These are phyloP conservation scores for Penicillium canescens DNA, from an alignment of 495 filamentous ascomycete genomes.

Conservation along the genomic window DNA sequence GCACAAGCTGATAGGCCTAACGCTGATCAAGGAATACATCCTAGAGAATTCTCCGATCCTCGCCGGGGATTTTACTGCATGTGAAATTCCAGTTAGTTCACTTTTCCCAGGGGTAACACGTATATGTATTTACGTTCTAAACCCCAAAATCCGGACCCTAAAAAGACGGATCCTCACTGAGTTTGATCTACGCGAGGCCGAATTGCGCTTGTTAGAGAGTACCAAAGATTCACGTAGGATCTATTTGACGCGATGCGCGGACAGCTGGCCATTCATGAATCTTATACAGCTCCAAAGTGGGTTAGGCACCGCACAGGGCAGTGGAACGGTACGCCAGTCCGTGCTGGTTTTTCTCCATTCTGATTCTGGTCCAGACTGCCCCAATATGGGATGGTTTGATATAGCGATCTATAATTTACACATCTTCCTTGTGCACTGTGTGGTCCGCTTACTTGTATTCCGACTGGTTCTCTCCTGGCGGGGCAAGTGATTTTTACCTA, in stretches of 20 bases:
- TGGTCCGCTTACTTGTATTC: not conserved
- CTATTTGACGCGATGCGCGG: too few relatives aligned
- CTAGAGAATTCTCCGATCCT: not conserved
- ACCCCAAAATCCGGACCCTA: too few relatives aligned
- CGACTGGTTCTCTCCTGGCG: constrained; percentile 3
- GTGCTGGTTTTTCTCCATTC: not conserved
- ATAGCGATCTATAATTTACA: constrained; percentile 8
- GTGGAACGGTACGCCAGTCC: constrained; percentile 7
- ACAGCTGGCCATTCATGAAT: too few relatives aligned
- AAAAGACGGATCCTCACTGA: too few relatives aligned
- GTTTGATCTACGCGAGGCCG: too few relatives aligned
- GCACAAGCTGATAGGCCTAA: not conserved
- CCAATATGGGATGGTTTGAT: constrained; percentile 7
- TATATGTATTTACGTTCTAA: too few relatives aligned
- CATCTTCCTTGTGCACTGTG: not conserved
- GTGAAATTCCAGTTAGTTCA: not conserved
- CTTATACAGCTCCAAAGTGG: too few relatives aligned
- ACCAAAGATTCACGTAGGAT: too few relatives aligned
- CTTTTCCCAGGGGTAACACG: too few relatives aligned
- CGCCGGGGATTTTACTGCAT: not conserved
- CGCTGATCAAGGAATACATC: not conserved
- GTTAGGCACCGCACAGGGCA: too few relatives aligned
- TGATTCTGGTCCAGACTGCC: not conserved
- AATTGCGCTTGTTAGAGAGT: too few relatives aligned
- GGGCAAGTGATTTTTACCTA: not conserved